These are phyloP conservation scores for Lotus japonicus DNA, from an alignment of 306 rosid genomes.

Conservation along the genomic window DNA sequence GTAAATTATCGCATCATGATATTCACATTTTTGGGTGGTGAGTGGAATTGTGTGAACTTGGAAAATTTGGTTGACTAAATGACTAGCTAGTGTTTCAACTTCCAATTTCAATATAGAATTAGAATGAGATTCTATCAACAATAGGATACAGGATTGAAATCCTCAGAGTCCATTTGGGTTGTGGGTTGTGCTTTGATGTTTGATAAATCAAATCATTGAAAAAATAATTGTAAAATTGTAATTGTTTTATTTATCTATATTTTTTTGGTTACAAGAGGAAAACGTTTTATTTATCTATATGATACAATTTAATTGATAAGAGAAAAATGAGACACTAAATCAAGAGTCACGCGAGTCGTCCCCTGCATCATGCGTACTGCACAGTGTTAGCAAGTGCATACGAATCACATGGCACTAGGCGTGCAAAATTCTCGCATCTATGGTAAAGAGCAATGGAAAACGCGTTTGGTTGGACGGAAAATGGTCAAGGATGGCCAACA, in stretches of 20 bases:
- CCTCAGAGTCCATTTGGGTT: no score
- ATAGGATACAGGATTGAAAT: no score
- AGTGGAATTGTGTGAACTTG: slow-evolving; percentile 6
- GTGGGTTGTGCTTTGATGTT: no score
- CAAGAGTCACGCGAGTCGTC: neutral
- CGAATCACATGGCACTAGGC: slow-evolving; percentile 14
- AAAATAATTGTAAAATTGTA: no score
- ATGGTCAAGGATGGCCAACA: neutral
- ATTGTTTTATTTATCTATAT: no score
- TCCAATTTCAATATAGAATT: neutral
- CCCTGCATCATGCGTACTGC: neutral
- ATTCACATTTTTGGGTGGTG: slow-evolving; percentile 10
- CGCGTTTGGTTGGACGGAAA: slow-evolving; percentile 22
- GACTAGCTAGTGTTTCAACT: no score
- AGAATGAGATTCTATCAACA: neutral
- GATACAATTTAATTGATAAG: no score
- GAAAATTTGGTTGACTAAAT: neutral
- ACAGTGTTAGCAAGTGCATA: no score
- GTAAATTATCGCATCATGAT: neutral
- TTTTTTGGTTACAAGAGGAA: no score
- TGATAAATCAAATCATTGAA: no score
- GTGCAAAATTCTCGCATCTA: no score
- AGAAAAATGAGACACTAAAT: neutral
- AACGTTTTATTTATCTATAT: no score
- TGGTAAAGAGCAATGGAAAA: neutral